Percentiles rank a stretch among this genome's conserved stretches.
These are phyloP conservation scores for Tetradesmus lagerheimii DNA, from an alignment of 139 green algal genomes.

Conservation along the genomic window DNA sequence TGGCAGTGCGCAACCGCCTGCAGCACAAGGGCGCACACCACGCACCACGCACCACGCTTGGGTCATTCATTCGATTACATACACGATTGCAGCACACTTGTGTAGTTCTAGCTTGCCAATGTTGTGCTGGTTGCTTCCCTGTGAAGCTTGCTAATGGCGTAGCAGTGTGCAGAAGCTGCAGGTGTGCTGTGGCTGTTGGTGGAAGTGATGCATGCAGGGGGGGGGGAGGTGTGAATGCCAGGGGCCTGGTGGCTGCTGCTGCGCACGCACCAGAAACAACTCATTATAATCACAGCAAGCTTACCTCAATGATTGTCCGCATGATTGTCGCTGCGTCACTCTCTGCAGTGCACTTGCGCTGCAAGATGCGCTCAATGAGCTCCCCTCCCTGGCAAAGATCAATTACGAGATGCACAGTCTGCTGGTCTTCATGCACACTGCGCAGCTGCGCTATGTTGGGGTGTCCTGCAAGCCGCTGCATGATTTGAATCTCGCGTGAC, in stretches of 20 bases:
- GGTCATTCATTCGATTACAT: no score
- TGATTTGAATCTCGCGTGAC: conserved; percentile 60
- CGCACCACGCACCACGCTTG: no score
- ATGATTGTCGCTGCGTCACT: not conserved
- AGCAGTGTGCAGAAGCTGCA: conserved; percentile 91
- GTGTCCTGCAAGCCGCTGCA: conserved; percentile 63
- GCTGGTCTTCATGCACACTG: conserved; percentile 80
- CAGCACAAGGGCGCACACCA: no score
- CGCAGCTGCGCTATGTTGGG: conserved; percentile 80
- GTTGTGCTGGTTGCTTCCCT: no score
- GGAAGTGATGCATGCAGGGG: no score
- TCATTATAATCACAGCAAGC: not conserved
- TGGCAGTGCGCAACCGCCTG: conserved; percentile 93
- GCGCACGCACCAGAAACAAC: no score
- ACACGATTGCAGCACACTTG: no score
- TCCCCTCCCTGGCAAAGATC: not conserved
- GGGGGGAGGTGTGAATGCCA: no score
- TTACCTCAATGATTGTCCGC: not conserved
- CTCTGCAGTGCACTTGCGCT: not conserved
- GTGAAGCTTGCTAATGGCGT: conserved; percentile 94
- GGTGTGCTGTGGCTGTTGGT: no score
- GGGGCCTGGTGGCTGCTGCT: no score
- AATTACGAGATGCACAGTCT: conserved; percentile 86
- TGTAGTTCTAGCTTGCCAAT: no score
- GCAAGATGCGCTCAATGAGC: not conserved